Percentiles rank a stretch among this genome's conserved stretches.
These are phyloP conservation scores for Dendryphion nanum DNA, from an alignment of 2,329 filamentous ascomycete species.

Conservation along the genomic window DNA sequence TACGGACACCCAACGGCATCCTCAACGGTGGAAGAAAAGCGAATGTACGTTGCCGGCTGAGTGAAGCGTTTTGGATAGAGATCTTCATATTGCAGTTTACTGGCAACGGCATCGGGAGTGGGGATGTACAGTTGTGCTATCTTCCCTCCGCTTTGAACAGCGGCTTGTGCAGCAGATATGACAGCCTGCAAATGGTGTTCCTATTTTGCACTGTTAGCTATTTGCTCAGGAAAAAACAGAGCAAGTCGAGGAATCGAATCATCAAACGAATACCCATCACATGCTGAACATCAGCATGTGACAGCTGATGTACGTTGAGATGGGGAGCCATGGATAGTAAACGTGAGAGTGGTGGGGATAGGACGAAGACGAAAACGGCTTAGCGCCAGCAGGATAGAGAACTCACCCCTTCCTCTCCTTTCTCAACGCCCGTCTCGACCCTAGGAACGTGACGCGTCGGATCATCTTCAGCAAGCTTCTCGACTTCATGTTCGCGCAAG, in stretches of 20 bases:
- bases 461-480: slow-evolving; percentile 79
- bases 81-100: slow-evolving; percentile 78
- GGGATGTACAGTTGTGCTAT: slow-evolving; percentile 65
- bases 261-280: no score
- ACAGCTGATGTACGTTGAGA: no score
- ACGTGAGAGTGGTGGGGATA: neutral
- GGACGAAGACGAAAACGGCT: slow-evolving; percentile 26
- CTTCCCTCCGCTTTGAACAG: slow-evolving; percentile 57
- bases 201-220: slow-evolving; percentile 49
- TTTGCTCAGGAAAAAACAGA: no score
- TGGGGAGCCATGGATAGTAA: no score
- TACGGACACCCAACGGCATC: slow-evolving; percentile 89
- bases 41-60: slow-evolving; percentile 90
- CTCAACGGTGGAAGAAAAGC: slow-evolving; percentile 96
- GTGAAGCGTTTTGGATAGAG: slow-evolving; percentile 78
- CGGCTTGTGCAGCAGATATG: slow-evolving; percentile 62
- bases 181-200: slow-evolving; percentile 95
- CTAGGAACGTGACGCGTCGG: slow-evolving; percentile 77
- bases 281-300: no score
- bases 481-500: slow-evolving; percentile 86
- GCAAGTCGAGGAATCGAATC: no score
- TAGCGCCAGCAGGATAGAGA: slow-evolving; percentile 22
- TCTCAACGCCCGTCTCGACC: slow-evolving; percentile 95
- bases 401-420: slow-evolving; percentile 95
- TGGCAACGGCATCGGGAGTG: slow-evolving; percentile 62